Evolutionary conservation across 2,329 filamentous ascomycete species (phyloP), one percentile per base, ranked within the genome.

Genomic region (Pseudogymnoascus sp.): DNA sequence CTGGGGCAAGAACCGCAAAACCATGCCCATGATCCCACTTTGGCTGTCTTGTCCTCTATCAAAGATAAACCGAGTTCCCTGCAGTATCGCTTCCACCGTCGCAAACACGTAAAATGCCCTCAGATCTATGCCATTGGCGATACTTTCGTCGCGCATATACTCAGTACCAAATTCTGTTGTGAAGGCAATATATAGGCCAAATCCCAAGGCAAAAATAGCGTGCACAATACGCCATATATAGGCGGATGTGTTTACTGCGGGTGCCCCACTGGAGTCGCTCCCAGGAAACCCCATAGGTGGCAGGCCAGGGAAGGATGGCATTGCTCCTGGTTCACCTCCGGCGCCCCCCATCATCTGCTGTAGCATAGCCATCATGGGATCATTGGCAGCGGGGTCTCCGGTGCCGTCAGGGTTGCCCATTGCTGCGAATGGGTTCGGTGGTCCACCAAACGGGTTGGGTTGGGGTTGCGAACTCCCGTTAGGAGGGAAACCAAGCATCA

Each of bases 301-400:
- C 73, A 81, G 78, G 12, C 73, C 74, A 39, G 69, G 70, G 64
- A 73, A 72, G 6, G 70, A 65, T 25, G 71, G 70, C 65, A 71
- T 70, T 2, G 71, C 71, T 60, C 64, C 73, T 16, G 65, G 35
- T 28, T 67, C 69, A 43, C 65, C 69, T 8, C 68, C 67, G 9
- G 73, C 71, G 4, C 70, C 71, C 25, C 77, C 76, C 77, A 89
- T 82, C 79, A 91, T 84, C 73, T 91, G 87, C 69, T 87, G 83
- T 73, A 93, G 80, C 82, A 92, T 87, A 72, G 84, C 81, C 79
- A 89, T 79, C 81, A 89, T 86, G 11, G 85, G 85, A 68, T 89
- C 86, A n/a, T 85, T 73, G 39, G 68, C 61, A 39, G 61, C 67
- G 18, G 62, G 62, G 32, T 43, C 64, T 14, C 63, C 67, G 37